Evolutionary conservation across 2,329 filamentous ascomycete genomes (phyloP), one percentile per base, ranked within the genome.

Genomic region (Nothophoma quercina): DNA sequence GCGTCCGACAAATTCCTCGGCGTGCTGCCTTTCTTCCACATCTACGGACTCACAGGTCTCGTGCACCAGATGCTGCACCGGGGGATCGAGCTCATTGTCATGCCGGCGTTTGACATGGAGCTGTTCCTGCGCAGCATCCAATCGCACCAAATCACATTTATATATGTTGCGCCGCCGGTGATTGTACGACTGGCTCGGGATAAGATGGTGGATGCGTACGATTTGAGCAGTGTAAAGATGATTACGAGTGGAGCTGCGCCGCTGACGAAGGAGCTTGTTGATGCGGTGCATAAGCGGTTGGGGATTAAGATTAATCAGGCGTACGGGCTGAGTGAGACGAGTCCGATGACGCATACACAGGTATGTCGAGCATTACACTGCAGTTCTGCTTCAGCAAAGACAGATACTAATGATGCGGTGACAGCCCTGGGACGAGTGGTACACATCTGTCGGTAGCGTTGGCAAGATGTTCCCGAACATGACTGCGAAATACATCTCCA

Each of bases 21-120:
- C 2, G 88, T 96, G 48, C 75, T 96, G 3, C 92, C 93, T 0
- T 95, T 96, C 72, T 96, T 91, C 76, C 92, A 96, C 71, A 92
- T 96, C 57, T 96, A 96, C 68, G 90, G 82, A 85, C 83, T 96
- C 15, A 89, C 85, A 7, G 87, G 84, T 60, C 82, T 91, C 28
- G 79, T 96, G 19, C 85, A 93, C 55, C 81, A 86, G 65, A 77
- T 85, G 18, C 75, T 91, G 10, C 85, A 86, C 70, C 77, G 79
- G n/a, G 91, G 90, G 7, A 79, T 87, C 48, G 80, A 85, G 46
- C 78, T 87, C 0, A 76, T 91, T 1, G 84, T 93, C 7, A 87
- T 95, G 82, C 77, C 86, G 1, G 87, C 87, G 56, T 97, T 96
- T 72, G 90, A 96, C 51, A 79, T 97, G 22, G 86, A 90, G 60